Evolutionary conservation across 1,139 yeast genomes (phyloP).

Genomic region (Scheffersomyces stambukii): DNA sequence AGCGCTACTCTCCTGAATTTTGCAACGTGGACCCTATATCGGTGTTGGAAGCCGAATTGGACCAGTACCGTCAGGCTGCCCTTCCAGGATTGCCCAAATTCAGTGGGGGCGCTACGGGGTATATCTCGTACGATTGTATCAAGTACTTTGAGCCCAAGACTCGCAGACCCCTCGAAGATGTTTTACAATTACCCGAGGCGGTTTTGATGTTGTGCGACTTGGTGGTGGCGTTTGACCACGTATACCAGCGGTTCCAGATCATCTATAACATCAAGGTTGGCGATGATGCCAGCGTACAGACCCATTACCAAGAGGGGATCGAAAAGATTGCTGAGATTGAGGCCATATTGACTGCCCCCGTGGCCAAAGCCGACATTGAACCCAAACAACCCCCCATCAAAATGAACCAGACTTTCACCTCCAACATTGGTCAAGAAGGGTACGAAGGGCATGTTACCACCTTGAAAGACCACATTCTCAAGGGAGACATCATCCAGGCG

Average conservation of each 20-base stretch:
- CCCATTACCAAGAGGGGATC: constrained; percentile 54
- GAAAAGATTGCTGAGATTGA: constrained; percentile 57
- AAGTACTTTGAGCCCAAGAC: constrained; percentile 95
- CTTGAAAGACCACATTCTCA: constrained; percentile 74
- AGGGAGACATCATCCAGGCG: constrained; percentile 94
- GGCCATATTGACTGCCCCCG: constrained; percentile 39
- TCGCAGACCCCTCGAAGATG: constrained; percentile 68
- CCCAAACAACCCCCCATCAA: constrained; percentile 69
- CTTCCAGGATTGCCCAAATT: constrained; percentile 79
- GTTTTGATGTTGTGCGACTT: constrained; percentile 88
- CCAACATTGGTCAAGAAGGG: constrained; percentile 91
- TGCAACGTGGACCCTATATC: constrained; percentile 69
- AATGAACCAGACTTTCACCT: constrained; percentile 60
- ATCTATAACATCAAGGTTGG: constrained; percentile 67
- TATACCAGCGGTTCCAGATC: constrained; percentile 86
- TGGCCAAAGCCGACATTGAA: constrained; percentile 25
- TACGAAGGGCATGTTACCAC: constrained; percentile 76
- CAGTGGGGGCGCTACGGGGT: constrained; percentile 96
- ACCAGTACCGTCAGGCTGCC: constrained; percentile 60
- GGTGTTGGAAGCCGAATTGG: constrained; percentile 69
- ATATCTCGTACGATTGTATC: constrained; percentile 92
- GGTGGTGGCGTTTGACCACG: constrained; percentile 89
- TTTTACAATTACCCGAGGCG: constrained; percentile 82
- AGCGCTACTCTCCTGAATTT: constrained; percentile 27
- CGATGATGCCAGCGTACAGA: constrained; percentile 37